Base-by-base conservation (phyloP, 805 yeast genomes). In the Myxozyma melibiosi region DNA sequence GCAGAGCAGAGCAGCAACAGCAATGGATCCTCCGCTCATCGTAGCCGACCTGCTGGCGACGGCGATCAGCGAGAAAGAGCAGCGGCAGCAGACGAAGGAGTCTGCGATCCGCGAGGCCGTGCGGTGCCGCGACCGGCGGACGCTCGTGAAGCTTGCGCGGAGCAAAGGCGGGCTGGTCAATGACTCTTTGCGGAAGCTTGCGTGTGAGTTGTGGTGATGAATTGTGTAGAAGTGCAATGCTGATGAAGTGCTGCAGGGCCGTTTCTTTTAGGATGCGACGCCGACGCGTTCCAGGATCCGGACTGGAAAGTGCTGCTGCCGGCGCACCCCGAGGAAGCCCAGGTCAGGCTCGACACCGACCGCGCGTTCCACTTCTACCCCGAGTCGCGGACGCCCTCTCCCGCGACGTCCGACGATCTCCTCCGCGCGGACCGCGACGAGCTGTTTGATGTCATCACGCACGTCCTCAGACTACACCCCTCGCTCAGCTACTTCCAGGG, bases 401-500 rank as follows among this genome's bases (percentile, higher is more conserved):
- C 24, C 5, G 51, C 20, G 2, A 18, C 47, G 44, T 44, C 54
- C 9, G 54, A 30, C 13, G 52, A 38, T 6, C 34, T 66, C 3
- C 47, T 70, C 14, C 68, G 67, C 41, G 49, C 40, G 0, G 70
- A 84, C 46, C 76, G 79, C 57, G 67, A 67, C 25, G 67, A 77
- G 45, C 72, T 85, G 48, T 68, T 66, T 24, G 69, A 69, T 4
- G 61, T 85, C 13, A 78, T 89, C 2, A 70, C 80, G 13, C 74
- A 75, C 18, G 75, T 90, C 1, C 74, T 94, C 13, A 72, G 89
- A 38, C 77, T 76, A 14, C 74, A 84, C 63, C 91, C 91, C 0
- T 66, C 71, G 2, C 73, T 91, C 40, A 76, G 82, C 57, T 92
- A 92, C 71, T 92, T 90, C 70, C 99, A 92, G 72, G 99, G 99